Percentiles rank a stretch among this genome's conserved stretches.
phyloP scores from a whole-genome alignment of 2,329 filamentous ascomycete species.

The Neoarthrinium moseri region DNA sequence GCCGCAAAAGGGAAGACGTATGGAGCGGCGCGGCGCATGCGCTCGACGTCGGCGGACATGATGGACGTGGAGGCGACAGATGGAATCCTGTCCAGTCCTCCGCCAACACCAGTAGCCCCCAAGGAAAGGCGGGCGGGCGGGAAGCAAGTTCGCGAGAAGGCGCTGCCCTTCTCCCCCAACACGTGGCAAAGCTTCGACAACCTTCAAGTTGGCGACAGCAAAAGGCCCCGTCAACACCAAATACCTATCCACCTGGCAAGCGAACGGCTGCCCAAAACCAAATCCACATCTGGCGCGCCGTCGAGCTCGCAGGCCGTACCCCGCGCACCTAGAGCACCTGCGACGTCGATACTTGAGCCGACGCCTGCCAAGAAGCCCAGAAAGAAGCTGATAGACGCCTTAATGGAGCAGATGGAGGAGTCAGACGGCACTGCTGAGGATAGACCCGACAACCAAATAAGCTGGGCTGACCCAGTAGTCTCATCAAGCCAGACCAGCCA shows the following conservation, averaged over 20 bases:
- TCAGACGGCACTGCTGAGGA: slow-evolving; percentile 15
- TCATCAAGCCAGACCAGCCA: slow-evolving; percentile 19
- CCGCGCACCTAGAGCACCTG: background rate
- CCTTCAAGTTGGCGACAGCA: slow-evolving; percentile 7
- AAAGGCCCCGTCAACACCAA: slow-evolving; percentile 17
- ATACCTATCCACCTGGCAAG: slow-evolving; percentile 28
- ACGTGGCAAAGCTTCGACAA: slow-evolving; percentile 14
- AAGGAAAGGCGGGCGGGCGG: slow-evolving; percentile 10
- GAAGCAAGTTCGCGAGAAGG: slow-evolving; percentile 5
- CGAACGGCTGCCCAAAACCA: slow-evolving; percentile 13
- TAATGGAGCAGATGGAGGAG: slow-evolving; percentile 26
- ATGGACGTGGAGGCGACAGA: slow-evolving; percentile 20
- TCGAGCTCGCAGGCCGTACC: background rate
- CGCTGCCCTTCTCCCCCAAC: slow-evolving; percentile 12
- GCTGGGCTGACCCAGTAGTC: slow-evolving; percentile 15
- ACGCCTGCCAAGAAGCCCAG: slow-evolving; percentile 20
- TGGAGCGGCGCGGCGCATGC: slow-evolving; percentile 13
- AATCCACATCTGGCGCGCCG: slow-evolving; percentile 2
- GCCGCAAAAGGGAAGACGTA: slow-evolving; percentile 9
- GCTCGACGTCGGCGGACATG: slow-evolving; percentile 15
- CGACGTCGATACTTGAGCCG: background rate
- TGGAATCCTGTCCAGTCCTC: slow-evolving; percentile 27
- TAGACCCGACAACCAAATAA: slow-evolving; percentile 13
- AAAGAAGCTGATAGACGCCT: slow-evolving; percentile 27
- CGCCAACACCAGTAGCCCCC: slow-evolving; percentile 24